Conservation (phyloP, 2,329 filamentous ascomycete species). For the Fusarium sp. region DNA sequence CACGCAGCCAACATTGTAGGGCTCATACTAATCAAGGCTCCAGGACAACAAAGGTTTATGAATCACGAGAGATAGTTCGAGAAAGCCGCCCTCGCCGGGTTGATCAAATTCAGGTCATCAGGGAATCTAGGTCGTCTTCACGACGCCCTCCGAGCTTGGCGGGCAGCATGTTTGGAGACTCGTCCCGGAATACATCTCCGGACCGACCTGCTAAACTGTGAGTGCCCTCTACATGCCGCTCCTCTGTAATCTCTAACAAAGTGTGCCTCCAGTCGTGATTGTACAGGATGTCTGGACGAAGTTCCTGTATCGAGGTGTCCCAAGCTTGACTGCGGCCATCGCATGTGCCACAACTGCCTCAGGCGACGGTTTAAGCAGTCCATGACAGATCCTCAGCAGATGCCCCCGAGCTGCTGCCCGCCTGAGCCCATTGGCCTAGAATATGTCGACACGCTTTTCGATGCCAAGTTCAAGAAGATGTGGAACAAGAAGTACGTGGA, state of each 20-base stretch:
- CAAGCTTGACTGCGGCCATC: constrained; percentile 78
- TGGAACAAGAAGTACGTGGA: constrained; percentile 86
- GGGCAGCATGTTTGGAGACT: constrained; percentile 42
- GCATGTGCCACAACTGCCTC: constrained; percentile 81
- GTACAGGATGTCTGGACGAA: constrained; percentile 75
- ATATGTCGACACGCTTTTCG: constrained; percentile 78
- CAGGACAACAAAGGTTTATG: constrained; percentile 39
- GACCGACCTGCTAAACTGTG: constrained; percentile 42
- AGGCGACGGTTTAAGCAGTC: constrained; percentile 78
- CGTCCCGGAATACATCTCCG: constrained; percentile 41
- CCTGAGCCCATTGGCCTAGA: constrained; percentile 74
- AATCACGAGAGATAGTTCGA: constrained; percentile 35
- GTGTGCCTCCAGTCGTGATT: constrained; percentile 65
- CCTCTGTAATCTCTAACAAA: constrained; percentile 21
- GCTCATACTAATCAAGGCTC: constrained; percentile 8
- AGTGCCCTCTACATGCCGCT: constrained; percentile 14
- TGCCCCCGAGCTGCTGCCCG: constrained; percentile 86
- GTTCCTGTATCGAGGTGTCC: constrained; percentile 68
- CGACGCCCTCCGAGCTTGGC: constrained; percentile 42
- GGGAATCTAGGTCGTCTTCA: constrained; percentile 41
- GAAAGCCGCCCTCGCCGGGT: constrained; percentile 39
- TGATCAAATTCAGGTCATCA: constrained; percentile 26
- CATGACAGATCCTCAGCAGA: constrained; percentile 76
- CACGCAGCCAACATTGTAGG: not conserved
- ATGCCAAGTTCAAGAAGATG: constrained; percentile 73